Evolutionary conservation across 306 rosid species (phyloP), one percentile per base, ranked within the genome.

Genomic region (Dryas alaskensis): DNA sequence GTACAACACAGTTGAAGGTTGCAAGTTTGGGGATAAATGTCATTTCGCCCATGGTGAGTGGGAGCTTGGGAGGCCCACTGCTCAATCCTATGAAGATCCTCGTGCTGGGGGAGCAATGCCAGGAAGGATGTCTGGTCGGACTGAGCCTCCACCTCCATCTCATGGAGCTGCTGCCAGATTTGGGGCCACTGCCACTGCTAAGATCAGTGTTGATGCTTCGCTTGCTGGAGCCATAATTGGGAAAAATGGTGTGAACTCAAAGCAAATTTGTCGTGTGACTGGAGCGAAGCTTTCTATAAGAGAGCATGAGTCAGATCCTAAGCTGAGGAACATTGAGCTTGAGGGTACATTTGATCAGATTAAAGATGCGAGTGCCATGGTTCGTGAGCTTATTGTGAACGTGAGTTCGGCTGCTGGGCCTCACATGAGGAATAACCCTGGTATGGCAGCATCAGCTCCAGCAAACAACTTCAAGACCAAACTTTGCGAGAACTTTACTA

Each of bases 151-250:
- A 25, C 75, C 76, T 1, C 76, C 79, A 4, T 62, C 77, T 44
- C 89, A 90, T 71, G 88, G 89, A 31, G 82, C 83, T 70, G 92
- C 90, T 4, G 86, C 87, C 47, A 67, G 94, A 69, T 92, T 90
- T 60, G 98, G 98, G 48, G 88, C 89, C 65, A 90, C 92, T 0
- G 96, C 98, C 60, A 92, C 90, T 27, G 93, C 92, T 5, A 90
- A 87, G 88, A 84, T 92, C 57, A 90, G 96, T 25, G 88, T 92
- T 47, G 92, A 88, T 74, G 88, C 96, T 54, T 81, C 98, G 3
- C 89, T 90, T 39, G 90, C 92, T 3, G 98, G 98, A 64, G 91
- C 98, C 72, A 78, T 92, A 60, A 92, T 92, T 67, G 98, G 96
- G 51, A 92, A 90, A 74, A 88, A 87, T 73, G 96, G 94, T 52